phyloP scores from a whole-genome alignment of 169 alveolate genomes.

The Cryptosporidium viatorum region DNA sequence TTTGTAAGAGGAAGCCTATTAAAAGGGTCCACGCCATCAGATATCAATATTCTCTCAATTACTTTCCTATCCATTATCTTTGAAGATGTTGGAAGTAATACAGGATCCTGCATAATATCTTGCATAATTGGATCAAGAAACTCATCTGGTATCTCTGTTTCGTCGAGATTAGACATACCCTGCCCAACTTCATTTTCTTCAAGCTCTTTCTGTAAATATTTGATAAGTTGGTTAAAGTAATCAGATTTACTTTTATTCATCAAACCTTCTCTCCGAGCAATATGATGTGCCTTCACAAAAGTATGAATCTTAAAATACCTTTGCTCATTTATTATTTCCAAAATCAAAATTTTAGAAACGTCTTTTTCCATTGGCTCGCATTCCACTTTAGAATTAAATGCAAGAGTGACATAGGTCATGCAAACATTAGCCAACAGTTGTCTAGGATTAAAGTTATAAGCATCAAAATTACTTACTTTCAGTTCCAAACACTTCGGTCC shows the following conservation, averaged over 20 bases:
- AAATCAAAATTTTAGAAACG: slow-evolving; percentile 35
- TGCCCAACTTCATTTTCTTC: slow-evolving; percentile 73
- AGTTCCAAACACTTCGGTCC: slow-evolving; percentile 89
- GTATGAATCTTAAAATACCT: slow-evolving; percentile 83
- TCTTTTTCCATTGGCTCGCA: slow-evolving; percentile 57
- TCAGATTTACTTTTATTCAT: slow-evolving; percentile 51
- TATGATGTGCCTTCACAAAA: slow-evolving; percentile 83
- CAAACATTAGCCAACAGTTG: slow-evolving; percentile 83
- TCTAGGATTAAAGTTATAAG: slow-evolving; percentile 87
- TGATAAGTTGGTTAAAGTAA: slow-evolving; percentile 73
- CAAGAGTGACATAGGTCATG: slow-evolving; percentile 81
- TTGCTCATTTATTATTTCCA: slow-evolving; percentile 81
- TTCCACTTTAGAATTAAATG: slow-evolving; percentile 30
- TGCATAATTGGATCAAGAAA: slow-evolving; percentile 91
- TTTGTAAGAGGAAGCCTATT: slow-evolving; percentile 90
- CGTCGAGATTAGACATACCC: slow-evolving; percentile 64
- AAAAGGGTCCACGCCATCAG: slow-evolving; percentile 93
- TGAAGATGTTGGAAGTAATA: slow-evolving; percentile 90
- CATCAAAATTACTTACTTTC: slow-evolving; percentile 88
- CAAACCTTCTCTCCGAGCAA: slow-evolving; percentile 84
- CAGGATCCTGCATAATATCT: slow-evolving; percentile 93
- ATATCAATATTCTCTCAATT: slow-evolving; percentile 91
- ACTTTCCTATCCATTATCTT: slow-evolving; percentile 89
- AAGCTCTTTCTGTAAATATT: slow-evolving; percentile 51
- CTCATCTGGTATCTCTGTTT: slow-evolving; percentile 90